Percentiles rank a stretch among this genome's conserved stretches.
Evolutionary conservation across 1,284 basidiomycete genomes (phyloP).

Genomic region (Trichosporon asahii): DNA sequence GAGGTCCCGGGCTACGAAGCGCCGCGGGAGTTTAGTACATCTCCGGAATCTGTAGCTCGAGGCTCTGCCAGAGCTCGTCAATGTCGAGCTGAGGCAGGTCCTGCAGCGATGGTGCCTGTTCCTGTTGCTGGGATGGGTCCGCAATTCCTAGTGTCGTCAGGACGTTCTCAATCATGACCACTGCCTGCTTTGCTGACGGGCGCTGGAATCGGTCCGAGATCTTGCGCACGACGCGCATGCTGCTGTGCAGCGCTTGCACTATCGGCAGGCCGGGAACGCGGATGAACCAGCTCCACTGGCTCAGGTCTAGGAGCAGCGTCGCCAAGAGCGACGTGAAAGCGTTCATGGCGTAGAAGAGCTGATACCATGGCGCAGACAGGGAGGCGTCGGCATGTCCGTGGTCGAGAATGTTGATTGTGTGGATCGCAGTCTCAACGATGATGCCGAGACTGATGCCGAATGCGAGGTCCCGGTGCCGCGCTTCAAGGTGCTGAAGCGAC

Average conservation of each 20-base stretch:
- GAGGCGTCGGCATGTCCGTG: not conserved
- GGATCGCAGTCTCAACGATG: conserved; percentile 24
- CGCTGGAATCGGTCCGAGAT: conserved; percentile 16
- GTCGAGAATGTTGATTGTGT: conserved; percentile 19
- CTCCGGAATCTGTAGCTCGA: conserved; percentile 1
- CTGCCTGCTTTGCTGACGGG: conserved; percentile 11
- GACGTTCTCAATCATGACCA: conserved; percentile 17
- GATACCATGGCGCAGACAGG: conserved; percentile 25
- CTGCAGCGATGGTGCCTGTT: not conserved
- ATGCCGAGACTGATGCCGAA: conserved; percentile 21
- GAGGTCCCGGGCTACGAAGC: not conserved
- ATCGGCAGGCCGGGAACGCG: conserved; percentile 8
- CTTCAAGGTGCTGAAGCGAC: conserved; percentile 15
- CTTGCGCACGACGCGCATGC: conserved; percentile 9
- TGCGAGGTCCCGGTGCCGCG: conserved; percentile 15
- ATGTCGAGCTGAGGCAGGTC: conserved; percentile 20
- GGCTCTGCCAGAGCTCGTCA: conserved; percentile 16
- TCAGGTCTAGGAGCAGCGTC: conserved; percentile 24
- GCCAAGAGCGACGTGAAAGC: conserved; percentile 28
- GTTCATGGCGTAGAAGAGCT: conserved; percentile 28
- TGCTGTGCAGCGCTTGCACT: not conserved
- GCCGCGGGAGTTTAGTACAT: not conserved
- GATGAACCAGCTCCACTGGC: conserved; percentile 21
- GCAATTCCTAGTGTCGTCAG: conserved; percentile 8
- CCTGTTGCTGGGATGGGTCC: conserved; percentile 4